These are phyloP conservation scores for Talaromyces sp. DNA, from an alignment of 2,329 filamentous ascomycete species.

Conservation along the genomic window DNA sequence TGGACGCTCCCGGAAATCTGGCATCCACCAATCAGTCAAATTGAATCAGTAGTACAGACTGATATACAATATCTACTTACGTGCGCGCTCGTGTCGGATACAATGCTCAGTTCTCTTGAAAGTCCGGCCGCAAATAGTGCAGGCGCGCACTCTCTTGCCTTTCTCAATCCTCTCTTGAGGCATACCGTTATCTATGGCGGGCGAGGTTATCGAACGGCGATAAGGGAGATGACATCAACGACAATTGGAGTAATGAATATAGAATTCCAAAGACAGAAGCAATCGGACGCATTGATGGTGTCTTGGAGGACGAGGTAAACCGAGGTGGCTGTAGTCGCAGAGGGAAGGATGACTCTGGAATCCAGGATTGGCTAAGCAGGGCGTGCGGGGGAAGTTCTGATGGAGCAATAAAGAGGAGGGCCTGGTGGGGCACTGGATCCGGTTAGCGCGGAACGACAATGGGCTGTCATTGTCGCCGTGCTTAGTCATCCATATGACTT, in stretches of 20 bases:
- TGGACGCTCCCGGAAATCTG: constrained; percentile 33
- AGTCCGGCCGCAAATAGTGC: constrained; percentile 28
- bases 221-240: not conserved
- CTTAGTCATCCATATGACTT: constrained; percentile 9
- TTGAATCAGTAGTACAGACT: not conserved
- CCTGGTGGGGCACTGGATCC: not conserved
- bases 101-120: constrained; percentile 38
- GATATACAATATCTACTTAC: constrained; percentile 19
- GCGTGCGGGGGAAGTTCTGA: constrained; percentile 16
- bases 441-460: constrained; percentile 1
- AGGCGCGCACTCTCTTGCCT: constrained; percentile 22
- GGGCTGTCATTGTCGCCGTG: not conserved
- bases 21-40: not conserved
- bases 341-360: constrained; percentile 9
- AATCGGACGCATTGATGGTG: not conserved
- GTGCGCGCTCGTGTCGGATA: constrained; percentile 34
- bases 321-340: constrained; percentile 1
- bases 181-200: constrained; percentile 12
- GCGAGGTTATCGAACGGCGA: not conserved
- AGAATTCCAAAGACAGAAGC: not conserved
- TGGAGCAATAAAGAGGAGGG: constrained; percentile 7
- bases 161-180: constrained; percentile 19
- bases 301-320: not conserved
- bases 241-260: not conserved
- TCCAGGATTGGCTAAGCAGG: constrained; percentile 4